Percentiles rank a stretch among this genome's conserved stretches.
These are phyloP conservation scores for Botrytis porri DNA, from an alignment of 2,329 filamentous ascomycete genomes.

Conservation along the genomic window DNA sequence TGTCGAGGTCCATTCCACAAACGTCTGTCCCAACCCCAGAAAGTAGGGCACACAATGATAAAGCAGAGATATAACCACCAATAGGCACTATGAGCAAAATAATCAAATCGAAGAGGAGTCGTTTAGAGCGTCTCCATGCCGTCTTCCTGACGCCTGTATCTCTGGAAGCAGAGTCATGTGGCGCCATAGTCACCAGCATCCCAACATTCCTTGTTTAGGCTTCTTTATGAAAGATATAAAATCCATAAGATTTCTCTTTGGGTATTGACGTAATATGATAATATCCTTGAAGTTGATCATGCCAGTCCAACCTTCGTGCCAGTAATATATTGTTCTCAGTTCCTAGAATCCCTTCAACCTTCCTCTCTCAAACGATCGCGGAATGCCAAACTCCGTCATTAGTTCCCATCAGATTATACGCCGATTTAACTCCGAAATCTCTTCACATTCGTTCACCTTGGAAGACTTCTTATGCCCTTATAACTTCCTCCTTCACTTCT, in stretches of 20 bases:
- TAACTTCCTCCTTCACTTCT: slow-evolving; percentile 16
- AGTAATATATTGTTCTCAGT: not conserved
- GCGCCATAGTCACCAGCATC: not conserved
- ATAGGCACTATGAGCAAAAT: not conserved
- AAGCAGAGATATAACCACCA: not conserved
- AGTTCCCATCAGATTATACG: not conserved
- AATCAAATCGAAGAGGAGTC: not conserved
- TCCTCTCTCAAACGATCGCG: not conserved
- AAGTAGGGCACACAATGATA: not conserved
- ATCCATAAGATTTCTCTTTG: not conserved
- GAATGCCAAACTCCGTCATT: not conserved
- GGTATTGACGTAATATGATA: not conserved
- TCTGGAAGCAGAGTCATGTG: not conserved
- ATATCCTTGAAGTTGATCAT: not conserved
- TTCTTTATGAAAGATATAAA: not conserved
- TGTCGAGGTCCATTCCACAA: not conserved
- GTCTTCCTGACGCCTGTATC: not conserved
- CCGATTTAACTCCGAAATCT: not conserved
- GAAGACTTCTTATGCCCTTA: slow-evolving; percentile 27
- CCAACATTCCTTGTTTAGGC: not conserved
- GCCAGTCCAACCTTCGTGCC: not conserved
- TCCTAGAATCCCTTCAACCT: not conserved
- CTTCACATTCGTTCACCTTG: slow-evolving; percentile 23
- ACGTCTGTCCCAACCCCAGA: not conserved
- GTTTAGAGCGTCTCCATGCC: not conserved